Evolutionary conservation across 1,139 yeast species (phyloP).

Genomic region (Geotrichum australiense): DNA sequence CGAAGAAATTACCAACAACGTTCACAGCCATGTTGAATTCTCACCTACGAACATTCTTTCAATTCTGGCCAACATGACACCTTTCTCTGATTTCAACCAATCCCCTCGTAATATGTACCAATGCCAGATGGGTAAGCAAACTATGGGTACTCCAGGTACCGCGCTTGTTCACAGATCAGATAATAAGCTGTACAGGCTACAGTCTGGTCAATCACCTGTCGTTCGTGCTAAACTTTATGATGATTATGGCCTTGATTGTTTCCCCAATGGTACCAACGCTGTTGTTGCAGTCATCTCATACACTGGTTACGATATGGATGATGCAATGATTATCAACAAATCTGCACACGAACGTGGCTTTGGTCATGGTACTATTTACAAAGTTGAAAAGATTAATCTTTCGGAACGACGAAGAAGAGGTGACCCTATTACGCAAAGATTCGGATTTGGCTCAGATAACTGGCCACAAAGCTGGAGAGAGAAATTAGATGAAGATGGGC

Average conservation of each 20-base stretch:
- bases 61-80: constrained; percentile 91
- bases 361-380: constrained; percentile 94
- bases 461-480: constrained; percentile 92
- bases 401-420: constrained; percentile 76
- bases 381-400: constrained; percentile 86
- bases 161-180: constrained; percentile 90
- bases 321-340: constrained; percentile 97
- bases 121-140: constrained; percentile 99
- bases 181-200: constrained; percentile 86
- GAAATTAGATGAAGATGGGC: constrained; percentile 84
- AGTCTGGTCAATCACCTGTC: constrained; percentile 95
- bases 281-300: constrained; percentile 98
- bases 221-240: constrained; percentile 92
- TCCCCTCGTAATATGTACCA: constrained; percentile 99
- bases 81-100: constrained; percentile 96
- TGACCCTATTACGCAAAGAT: constrained; percentile 90
- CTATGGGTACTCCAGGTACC: constrained; percentile 99
- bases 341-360: constrained; percentile 97
- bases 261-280: constrained; percentile 98
- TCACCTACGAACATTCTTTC: constrained; percentile 92
- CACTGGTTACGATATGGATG: constrained; percentile 99
- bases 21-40: constrained; percentile 90
- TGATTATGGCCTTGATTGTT: constrained; percentile 95
- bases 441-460: constrained; percentile 88
- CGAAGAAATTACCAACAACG: constrained; percentile 71